A percentile compares a stretch with the other conserved stretches of the same genome.
These are phyloP conservation scores for Dioscorea alata DNA, from an alignment of 106 monocot genomes.

Conservation along the genomic window DNA sequence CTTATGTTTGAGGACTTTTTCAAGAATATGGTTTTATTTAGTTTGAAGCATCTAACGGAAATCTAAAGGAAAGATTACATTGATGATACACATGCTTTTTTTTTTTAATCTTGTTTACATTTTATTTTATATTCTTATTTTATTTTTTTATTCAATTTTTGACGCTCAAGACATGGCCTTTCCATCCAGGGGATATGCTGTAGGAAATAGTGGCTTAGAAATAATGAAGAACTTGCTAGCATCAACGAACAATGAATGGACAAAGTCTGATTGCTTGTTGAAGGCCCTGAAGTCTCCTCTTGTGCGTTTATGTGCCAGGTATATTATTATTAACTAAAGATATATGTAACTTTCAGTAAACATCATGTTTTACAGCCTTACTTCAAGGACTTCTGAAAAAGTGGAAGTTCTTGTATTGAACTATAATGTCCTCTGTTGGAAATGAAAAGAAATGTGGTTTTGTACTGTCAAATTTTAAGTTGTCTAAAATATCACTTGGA, in stretches of 20 bases:
- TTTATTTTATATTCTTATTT: background rate
- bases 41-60: too few species aligned
- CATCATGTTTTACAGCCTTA: too few species aligned
- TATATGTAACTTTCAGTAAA: too few species aligned
- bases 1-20: too few species aligned
- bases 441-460: too few species aligned
- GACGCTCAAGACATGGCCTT: background rate
- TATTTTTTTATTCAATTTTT: background rate
- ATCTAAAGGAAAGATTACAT: too few species aligned
- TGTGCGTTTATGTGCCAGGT: slow-evolving; percentile 83
- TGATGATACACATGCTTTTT: background rate
- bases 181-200: slow-evolving; percentile 33
- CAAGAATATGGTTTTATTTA: too few species aligned
- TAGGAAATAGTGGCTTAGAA: slow-evolving; percentile 40
- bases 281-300: slow-evolving; percentile 46
- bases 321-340: slow-evolving; percentile 1
- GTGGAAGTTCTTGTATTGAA: too few species aligned
- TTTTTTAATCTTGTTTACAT: background rate
- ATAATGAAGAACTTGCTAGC: slow-evolving; percentile 48
- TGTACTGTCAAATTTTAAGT: too few species aligned
- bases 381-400: too few species aligned
- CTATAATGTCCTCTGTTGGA: too few species aligned
- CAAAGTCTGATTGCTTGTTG: slow-evolving; percentile 38
- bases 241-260: slow-evolving; percentile 46
- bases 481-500: too few species aligned